Conservation (phyloP, 805 yeast species). For the Candida koratica region DNA sequence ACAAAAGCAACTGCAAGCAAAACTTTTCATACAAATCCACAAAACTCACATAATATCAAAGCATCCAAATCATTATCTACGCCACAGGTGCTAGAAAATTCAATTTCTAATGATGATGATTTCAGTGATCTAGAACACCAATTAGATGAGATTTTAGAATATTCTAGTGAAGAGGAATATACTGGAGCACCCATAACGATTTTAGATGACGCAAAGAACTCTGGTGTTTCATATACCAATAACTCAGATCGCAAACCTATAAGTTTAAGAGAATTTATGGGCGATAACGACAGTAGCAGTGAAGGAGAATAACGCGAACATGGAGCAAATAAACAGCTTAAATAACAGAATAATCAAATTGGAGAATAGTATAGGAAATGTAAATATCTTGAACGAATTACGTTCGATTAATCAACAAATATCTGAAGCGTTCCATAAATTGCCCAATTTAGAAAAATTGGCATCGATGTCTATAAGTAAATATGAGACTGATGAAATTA, state of each 20-base stretch:
- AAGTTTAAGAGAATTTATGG: slow-evolving; percentile 38
- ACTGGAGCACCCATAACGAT: slow-evolving; percentile 12
- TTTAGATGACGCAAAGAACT: slow-evolving; percentile 2
- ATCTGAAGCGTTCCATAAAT: not conserved
- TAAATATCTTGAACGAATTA: not conserved
- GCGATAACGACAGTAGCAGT: slow-evolving; percentile 26
- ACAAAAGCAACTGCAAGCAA: not conserved
- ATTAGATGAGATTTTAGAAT: slow-evolving; percentile 38
- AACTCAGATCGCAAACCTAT: slow-evolving; percentile 26
- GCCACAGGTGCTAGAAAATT: not conserved
- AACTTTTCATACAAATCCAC: not conserved
- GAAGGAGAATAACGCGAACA: slow-evolving; percentile 24
- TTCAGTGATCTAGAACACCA: slow-evolving; percentile 43
- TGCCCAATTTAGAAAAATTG: slow-evolving; percentile 5
- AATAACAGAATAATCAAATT: slow-evolving; percentile 3
- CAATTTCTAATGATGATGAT: slow-evolving; percentile 28
- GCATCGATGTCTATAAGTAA: not conserved
- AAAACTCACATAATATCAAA: not conserved
- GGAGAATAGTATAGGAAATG: slow-evolving; percentile 2
- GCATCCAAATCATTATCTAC: slow-evolving; percentile 1
- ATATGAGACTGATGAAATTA: slow-evolving; percentile 6
- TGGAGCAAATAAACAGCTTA: slow-evolving; percentile 1
- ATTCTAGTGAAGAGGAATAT: slow-evolving; percentile 15
- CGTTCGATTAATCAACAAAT: not conserved
- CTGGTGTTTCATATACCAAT: slow-evolving; percentile 4